phyloP scores from a whole-genome alignment of 2,329 filamentous ascomycete species.

The Fusarium ramigenum region DNA sequence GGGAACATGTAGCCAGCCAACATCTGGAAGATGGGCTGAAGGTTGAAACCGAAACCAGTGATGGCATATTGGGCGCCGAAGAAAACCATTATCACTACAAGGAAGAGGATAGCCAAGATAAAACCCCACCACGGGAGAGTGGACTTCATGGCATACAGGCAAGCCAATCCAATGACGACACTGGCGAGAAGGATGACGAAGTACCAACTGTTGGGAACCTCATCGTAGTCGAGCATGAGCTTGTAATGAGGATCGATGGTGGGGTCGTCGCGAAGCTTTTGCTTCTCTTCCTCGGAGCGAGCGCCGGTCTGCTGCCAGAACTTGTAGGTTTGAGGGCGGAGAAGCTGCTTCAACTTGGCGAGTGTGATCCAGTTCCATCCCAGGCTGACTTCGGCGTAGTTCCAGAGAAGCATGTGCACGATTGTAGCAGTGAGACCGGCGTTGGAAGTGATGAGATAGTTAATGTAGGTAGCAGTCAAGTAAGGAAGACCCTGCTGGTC shows the following conservation, averaged over 20 bases:
- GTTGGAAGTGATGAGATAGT: constrained; percentile 27
- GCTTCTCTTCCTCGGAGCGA: constrained; percentile 20
- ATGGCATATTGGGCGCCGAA: constrained; percentile 47
- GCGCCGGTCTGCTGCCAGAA: constrained; percentile 13
- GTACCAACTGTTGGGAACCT: constrained; percentile 27
- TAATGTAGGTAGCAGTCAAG: constrained; percentile 23
- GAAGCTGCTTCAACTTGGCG: not conserved
- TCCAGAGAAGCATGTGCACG: constrained; percentile 33
- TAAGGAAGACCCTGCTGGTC: constrained; percentile 13
- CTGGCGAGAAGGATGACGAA: not conserved
- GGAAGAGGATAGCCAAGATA: constrained; percentile 49
- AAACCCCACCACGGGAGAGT: constrained; percentile 53
- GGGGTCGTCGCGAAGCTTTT: constrained; percentile 9
- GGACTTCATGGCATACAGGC: constrained; percentile 39
- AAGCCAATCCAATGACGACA: constrained; percentile 1
- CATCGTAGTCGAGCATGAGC: constrained; percentile 26
- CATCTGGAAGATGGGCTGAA: constrained; percentile 30
- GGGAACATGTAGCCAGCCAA: constrained; percentile 26
- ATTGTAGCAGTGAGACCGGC: constrained; percentile 19
- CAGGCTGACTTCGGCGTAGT: constrained; percentile 34
- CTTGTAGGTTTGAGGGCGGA: not conserved
- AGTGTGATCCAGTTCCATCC: constrained; percentile 29
- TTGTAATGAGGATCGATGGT: constrained; percentile 30
- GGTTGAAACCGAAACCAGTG: constrained; percentile 14
- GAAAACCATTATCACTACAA: constrained; percentile 50